phyloP scores from a whole-genome alignment of 441 rosid species.

The Dalechampia spathulata region DNA sequence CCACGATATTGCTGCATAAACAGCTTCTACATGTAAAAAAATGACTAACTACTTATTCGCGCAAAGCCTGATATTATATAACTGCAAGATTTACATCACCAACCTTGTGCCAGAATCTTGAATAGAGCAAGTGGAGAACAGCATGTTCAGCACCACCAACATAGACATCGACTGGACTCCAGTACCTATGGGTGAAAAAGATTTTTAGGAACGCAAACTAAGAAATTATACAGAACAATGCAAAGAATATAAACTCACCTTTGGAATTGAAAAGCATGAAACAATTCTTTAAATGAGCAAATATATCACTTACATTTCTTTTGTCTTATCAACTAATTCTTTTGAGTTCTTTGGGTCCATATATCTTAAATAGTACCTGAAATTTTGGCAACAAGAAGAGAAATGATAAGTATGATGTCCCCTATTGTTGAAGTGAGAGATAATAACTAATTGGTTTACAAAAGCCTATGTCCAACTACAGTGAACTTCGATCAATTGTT shows the following conservation, averaged over 20 bases:
- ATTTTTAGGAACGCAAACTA: background rate
- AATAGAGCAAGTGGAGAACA: slow-evolving; percentile 88
- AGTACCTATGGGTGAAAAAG: slow-evolving; percentile 47
- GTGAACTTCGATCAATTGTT: no score
- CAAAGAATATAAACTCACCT: background rate
- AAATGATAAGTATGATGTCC: background rate
- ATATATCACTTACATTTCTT: slow-evolving; percentile 57
- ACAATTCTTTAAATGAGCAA: background rate
- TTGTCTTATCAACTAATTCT: slow-evolving; percentile 66
- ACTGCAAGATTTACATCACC: slow-evolving; percentile 9
- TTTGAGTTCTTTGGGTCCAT: slow-evolving; percentile 82
- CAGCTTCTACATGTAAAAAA: background rate
- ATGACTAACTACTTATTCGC: background rate
- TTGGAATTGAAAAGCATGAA: background rate
- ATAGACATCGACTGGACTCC: slow-evolving; percentile 96
- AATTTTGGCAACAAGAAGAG: background rate
- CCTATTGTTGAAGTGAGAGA: no score
- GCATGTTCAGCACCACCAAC: slow-evolving; percentile 99
- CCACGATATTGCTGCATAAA: background rate
- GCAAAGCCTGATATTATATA: background rate
- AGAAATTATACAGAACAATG: background rate
- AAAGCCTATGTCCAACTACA: no score
- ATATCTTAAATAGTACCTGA: slow-evolving; percentile 96
- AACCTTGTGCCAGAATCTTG: slow-evolving; percentile 99
- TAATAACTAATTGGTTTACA: no score